phyloP scores from a whole-genome alignment of 768 basidiomycete species.

The Lactarius trivialis region DNA sequence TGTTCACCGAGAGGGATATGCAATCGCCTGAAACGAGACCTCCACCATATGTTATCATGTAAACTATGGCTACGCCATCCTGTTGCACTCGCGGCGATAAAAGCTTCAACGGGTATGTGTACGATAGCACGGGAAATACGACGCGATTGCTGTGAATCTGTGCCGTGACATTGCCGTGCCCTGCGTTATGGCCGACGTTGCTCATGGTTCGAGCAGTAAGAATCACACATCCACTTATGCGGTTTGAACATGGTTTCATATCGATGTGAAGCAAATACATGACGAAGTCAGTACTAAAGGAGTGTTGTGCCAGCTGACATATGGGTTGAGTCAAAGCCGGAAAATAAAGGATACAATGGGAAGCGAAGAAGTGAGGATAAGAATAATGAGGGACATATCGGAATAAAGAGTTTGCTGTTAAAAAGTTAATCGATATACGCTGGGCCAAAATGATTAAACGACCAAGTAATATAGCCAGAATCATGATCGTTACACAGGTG shows the following conservation, averaged over 20 bases:
- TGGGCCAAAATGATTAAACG: slow-evolving; percentile 13
- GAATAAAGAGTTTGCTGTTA: neutral
- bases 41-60: slow-evolving; percentile 84
- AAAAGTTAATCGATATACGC: slow-evolving; percentile 7
- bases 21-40: slow-evolving; percentile 85
- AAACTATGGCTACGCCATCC: slow-evolving; percentile 57
- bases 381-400: neutral
- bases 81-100: slow-evolving; percentile 58
- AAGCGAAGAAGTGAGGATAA: neutral
- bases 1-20: slow-evolving; percentile 54
- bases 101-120: slow-evolving; percentile 83
- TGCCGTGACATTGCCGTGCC: slow-evolving; percentile 54
- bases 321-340: slow-evolving; percentile 4
- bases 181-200: slow-evolving; percentile 27
- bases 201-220: slow-evolving; percentile 3
- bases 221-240: neutral
- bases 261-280: slow-evolving; percentile 12
- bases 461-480: slow-evolving; percentile 13
- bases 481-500: slow-evolving; percentile 9
- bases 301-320: slow-evolving; percentile 7
- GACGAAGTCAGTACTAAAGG: slow-evolving; percentile 18
- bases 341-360: slow-evolving; percentile 2
- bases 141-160: slow-evolving; percentile 47
- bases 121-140: slow-evolving; percentile 67
- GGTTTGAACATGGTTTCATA: slow-evolving; percentile 11